Evolutionary conservation across 257 asterid species (phyloP).

Genomic region (Plectranthus barbatus): DNA sequence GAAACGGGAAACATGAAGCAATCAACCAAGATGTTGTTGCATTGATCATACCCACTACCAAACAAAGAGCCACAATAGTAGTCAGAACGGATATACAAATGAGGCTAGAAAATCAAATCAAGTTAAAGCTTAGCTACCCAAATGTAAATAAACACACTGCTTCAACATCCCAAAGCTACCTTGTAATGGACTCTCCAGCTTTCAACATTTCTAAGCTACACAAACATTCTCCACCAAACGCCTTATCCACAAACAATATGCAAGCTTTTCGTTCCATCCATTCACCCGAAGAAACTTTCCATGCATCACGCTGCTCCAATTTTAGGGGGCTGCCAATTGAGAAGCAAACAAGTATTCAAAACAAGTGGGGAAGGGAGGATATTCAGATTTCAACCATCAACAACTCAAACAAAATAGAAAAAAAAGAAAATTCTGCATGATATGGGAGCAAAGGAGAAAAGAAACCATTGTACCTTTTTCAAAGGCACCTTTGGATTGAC

Average conservation of each 20-base stretch:
- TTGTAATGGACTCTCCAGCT: constrained; percentile 7
- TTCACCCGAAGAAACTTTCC: constrained; percentile 13
- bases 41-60: background rate
- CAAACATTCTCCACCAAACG: constrained; percentile 6
- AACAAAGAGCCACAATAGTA: background rate
- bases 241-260: background rate
- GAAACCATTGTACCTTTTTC: constrained; percentile 39
- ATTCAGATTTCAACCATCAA: too few species aligned
- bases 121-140: constrained; percentile 2
- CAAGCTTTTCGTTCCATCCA: background rate
- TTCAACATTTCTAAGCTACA: too few species aligned
- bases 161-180: constrained; percentile 14
- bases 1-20: too few species aligned
- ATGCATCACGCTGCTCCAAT: constrained; percentile 30
- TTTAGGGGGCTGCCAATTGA: constrained; percentile 42
- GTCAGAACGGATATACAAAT: constrained; percentile 13
- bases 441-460: background rate
- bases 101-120: constrained; percentile 7
- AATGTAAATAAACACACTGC: constrained; percentile 11
- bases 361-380: too few species aligned
- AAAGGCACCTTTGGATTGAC: constrained; percentile 38
- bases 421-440: too few species aligned
- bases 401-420: too few species aligned
- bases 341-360: background rate
- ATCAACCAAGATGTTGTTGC: too few species aligned